phyloP scores from a whole-genome alignment of 371 early-diverging fungal species.

The Mucor mucedo region DNA sequence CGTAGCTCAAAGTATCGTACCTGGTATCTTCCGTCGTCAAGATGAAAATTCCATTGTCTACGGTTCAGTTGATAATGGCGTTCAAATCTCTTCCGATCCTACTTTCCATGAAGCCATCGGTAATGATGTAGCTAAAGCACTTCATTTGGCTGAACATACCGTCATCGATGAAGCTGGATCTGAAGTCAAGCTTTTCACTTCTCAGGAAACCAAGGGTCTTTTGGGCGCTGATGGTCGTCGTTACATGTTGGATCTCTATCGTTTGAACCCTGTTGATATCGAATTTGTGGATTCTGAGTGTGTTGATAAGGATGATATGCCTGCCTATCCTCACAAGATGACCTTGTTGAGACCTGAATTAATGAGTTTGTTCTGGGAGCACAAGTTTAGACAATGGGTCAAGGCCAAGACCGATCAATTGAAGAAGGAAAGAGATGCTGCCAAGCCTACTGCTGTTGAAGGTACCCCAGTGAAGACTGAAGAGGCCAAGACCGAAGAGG shows the following conservation, averaged over 20 bases:
- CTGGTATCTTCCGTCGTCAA: slow-evolving; percentile 82
- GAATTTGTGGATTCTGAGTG: slow-evolving; percentile 83
- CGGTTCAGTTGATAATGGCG: slow-evolving; percentile 88
- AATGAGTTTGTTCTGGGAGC: slow-evolving; percentile 84
- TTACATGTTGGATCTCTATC: slow-evolving; percentile 91
- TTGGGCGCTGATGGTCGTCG: slow-evolving; percentile 89
- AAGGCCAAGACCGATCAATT: slow-evolving; percentile 63
- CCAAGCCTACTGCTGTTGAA: slow-evolving; percentile 19
- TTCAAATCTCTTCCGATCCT: slow-evolving; percentile 53
- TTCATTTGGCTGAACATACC: slow-evolving; percentile 83
- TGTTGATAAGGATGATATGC: slow-evolving; percentile 47
- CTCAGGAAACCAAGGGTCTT: slow-evolving; percentile 92
- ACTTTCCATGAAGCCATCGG: slow-evolving; percentile 79
- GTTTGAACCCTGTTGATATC: slow-evolving; percentile 89
- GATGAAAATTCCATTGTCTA: slow-evolving; percentile 85
- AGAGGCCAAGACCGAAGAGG: neutral
- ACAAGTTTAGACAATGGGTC: slow-evolving; percentile 70
- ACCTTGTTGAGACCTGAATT: slow-evolving; percentile 89
- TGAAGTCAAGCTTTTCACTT: slow-evolving; percentile 71
- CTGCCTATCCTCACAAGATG: slow-evolving; percentile 91
- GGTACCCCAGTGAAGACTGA: slow-evolving; percentile 24
- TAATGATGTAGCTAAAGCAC: slow-evolving; percentile 70
- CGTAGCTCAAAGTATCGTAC: slow-evolving; percentile 93
- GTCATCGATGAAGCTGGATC: slow-evolving; percentile 74
- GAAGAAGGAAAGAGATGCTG: slow-evolving; percentile 56